Percentiles rank a stretch among this genome's conserved stretches.
Conservation (phyloP, 2,329 filamentous ascomycete species). For the Cryphonectria radicalis region DNA sequence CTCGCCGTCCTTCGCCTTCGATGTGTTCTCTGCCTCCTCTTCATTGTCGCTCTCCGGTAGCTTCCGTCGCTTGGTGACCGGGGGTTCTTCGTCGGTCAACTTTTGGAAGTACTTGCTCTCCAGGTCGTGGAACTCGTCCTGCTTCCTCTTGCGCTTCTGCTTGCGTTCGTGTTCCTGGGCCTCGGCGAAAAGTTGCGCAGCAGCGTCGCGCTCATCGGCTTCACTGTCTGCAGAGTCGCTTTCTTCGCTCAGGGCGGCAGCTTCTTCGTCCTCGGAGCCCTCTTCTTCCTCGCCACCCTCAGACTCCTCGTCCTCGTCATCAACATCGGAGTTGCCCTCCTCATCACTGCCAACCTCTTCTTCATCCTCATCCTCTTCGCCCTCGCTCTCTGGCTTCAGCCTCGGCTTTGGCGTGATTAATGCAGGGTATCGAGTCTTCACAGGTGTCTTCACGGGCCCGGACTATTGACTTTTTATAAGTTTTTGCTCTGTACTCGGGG, state of each 20-base stretch:
- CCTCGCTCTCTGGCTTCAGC: conserved; percentile 32
- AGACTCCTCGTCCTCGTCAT: conserved; percentile 30
- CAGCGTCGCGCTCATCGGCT: conserved; percentile 41
- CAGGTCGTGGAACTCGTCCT: conserved; percentile 69
- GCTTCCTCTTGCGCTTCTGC: conserved; percentile 67
- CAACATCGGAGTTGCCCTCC: conserved; percentile 37
- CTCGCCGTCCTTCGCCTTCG: conserved; percentile 42
- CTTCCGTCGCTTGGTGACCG: conserved; percentile 58
- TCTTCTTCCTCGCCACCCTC: conserved; percentile 51
- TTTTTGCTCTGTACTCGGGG: background rate
- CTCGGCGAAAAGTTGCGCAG: conserved; percentile 41
- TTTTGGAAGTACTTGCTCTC: conserved; percentile 73
- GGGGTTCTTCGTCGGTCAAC: conserved; percentile 61
- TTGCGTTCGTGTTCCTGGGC: conserved; percentile 47
- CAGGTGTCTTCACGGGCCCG: conserved; percentile 54
- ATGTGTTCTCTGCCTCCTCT: conserved; percentile 54
- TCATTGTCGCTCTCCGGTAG: conserved; percentile 36
- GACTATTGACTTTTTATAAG: conserved; percentile 41
- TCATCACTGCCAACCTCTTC: conserved; percentile 28
- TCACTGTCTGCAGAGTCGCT: conserved; percentile 20
- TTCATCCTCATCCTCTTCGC: conserved; percentile 34
- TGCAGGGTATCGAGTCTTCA: conserved; percentile 50
- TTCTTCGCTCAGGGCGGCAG: conserved; percentile 44
- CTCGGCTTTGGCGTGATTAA: conserved; percentile 39
- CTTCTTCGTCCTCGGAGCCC: conserved; percentile 44